Conservation (phyloP, 768 basidiomycete genomes). For the Rhizopogon vulgaris region DNA sequence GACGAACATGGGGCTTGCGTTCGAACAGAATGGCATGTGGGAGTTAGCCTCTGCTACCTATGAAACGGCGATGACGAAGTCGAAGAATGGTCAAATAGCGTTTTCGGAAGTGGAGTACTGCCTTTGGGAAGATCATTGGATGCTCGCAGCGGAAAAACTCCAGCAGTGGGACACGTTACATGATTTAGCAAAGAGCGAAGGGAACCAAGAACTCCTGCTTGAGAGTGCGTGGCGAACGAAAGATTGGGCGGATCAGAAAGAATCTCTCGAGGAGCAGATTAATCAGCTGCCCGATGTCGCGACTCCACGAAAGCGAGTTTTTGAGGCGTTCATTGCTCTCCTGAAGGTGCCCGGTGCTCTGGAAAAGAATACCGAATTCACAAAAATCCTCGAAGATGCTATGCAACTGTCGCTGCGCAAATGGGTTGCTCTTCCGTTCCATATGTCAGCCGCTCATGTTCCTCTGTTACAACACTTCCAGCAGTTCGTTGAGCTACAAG, state of each 20-base stretch:
- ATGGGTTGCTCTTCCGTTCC: conserved; percentile 85
- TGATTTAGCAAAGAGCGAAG: conserved; percentile 84
- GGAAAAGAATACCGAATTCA: conserved; percentile 86
- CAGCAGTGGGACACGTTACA: conserved; percentile 96
- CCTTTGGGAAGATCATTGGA: conserved; percentile 99
- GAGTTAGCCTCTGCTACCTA: conserved; percentile 84
- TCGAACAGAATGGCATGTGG: conserved; percentile 98
- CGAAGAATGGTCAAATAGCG: conserved; percentile 72
- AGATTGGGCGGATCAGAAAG: conserved; percentile 84
- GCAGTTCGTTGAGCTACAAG: conserved; percentile 96
- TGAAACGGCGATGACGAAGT: conserved; percentile 83
- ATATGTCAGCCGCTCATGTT: conserved; percentile 87
- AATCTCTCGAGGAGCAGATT: conserved; percentile 76
- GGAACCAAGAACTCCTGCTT: conserved; percentile 85
- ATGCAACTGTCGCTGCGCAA: conserved; percentile 95
- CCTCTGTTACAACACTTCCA: conserved; percentile 97
- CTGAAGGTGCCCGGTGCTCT: conserved; percentile 76
- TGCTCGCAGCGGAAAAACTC: conserved; percentile 88
- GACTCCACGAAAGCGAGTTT: conserved; percentile 95
- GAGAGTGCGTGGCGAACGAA: conserved; percentile 94
- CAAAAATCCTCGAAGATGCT: conserved; percentile 85
- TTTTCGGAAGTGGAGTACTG: conserved; percentile 96
- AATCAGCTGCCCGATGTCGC: conserved; percentile 75
- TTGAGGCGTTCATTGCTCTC: conserved; percentile 89
- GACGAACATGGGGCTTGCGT: conserved; percentile 81